Evolutionary conservation across 768 basidiomycete species (phyloP), one percentile per base, ranked within the genome.

Genomic region (Pleurotus salmoneostramineus): DNA sequence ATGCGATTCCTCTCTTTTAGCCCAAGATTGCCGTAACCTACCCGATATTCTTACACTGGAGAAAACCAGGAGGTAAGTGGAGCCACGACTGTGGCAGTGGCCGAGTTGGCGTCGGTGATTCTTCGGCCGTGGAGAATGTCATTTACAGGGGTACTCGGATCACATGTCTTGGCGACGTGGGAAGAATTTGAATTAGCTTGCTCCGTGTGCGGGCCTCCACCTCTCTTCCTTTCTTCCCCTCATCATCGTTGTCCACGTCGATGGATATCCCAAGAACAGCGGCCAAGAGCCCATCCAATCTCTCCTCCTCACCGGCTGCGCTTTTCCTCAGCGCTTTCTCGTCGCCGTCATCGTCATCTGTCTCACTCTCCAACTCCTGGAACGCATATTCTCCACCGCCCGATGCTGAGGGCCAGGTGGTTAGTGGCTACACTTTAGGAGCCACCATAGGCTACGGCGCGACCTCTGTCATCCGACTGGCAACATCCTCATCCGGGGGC

Each of bases 401-500:
- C 4, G 89, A 93, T 63, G 82, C 80, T 14, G 87, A 89, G 64
- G 90, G 90, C 2, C 77, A 87, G 54, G 65, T 73, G 21, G 77
- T 95, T 8, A 78, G 82, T 0, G 87, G 88, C 7, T 95, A 93
- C 66, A 82, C 79, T 5, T 79, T 97, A 0, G 94, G 91, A 12
- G 77, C 78, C 33, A 75, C 89, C 62, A 81, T 96, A 10, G 94
- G 90, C 27, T 77, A 82, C 59, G 94, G 95, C 6, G 89, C 85
- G 5, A 92, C 93, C 68, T 92, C 92, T 11, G 84, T 84, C 58
- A 90, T 96, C 58, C 75, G 89, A 54, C 81, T 82, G 5, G 94
- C 88, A 1, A 83, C 72, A 6, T 77, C 84, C 5, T 70, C 80
- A 3, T 85, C 88, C 1, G 90, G 85, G 34, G 79, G 79, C 47